A percentile compares a stretch with the other conserved stretches of the same genome.
Conservation (phyloP, 2,329 filamentous ascomycete genomes). For the Claviceps digitariae region DNA sequence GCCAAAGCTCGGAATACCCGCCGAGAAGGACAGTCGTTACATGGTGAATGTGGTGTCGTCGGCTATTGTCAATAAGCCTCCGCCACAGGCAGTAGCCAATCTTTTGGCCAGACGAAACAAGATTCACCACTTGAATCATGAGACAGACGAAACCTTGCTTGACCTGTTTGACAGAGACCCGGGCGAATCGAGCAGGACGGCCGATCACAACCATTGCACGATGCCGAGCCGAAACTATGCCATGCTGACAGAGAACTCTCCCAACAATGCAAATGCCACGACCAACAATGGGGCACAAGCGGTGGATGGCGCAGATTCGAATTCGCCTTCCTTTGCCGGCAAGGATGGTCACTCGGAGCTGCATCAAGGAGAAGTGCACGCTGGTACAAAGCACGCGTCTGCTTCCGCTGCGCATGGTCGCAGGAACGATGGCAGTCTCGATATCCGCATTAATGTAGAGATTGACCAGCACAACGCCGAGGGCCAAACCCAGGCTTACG, state of each 20-base stretch:
- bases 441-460: conserved; percentile 78
- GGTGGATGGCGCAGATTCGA: conserved; percentile 9
- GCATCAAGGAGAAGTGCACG: conserved; percentile 61
- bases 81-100: conserved; percentile 77
- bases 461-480: conserved; percentile 69
- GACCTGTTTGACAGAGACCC: conserved; percentile 87
- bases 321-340: conserved; percentile 20
- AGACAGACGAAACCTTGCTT: conserved; percentile 88
- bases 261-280: conserved; percentile 25
- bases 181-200: conserved; percentile 60
- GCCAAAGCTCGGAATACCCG: conserved; percentile 61
- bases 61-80: conserved; percentile 90
- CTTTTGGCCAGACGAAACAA: conserved; percentile 83
- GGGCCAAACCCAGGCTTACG: conserved; percentile 71
- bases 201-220: conserved; percentile 66
- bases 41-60: conserved; percentile 93
- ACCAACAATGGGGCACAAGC: conserved; percentile 11
- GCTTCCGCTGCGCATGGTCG: conserved; percentile 43
- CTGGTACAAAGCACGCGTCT: conserved; percentile 66
- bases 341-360: conserved; percentile 59
- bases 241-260: conserved; percentile 78
- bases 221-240: conserved; percentile 93
- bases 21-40: conserved; percentile 77
- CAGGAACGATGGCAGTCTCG: conserved; percentile 49
- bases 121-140: conserved; percentile 50